Evolutionary conservation across 2,329 filamentous ascomycete genomes (phyloP).

Genomic region (Diaporthe batatas): DNA sequence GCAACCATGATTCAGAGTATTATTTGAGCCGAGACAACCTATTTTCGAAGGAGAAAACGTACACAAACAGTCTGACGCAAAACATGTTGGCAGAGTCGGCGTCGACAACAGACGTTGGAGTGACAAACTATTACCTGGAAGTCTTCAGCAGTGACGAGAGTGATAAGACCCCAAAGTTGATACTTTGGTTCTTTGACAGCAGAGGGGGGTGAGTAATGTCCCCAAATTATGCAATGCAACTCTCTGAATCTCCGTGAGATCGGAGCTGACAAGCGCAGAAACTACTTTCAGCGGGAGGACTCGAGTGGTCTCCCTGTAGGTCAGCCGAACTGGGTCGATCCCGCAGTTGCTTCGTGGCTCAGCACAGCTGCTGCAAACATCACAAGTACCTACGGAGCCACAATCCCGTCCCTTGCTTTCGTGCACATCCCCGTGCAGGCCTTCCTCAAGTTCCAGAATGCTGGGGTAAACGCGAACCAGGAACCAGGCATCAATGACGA

Average conservation of each 20-base stretch:
- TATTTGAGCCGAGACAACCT: conserved; percentile 56
- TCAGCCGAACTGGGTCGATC: conserved; percentile 59
- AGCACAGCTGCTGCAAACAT: conserved; percentile 52
- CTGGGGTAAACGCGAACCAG: conserved; percentile 52
- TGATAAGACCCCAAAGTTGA: conserved; percentile 44
- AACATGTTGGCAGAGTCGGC: conserved; percentile 28
- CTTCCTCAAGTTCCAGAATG: conserved; percentile 47
- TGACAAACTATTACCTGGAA: conserved; percentile 39
- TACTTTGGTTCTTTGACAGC: conserved; percentile 75
- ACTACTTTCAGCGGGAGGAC: conserved; percentile 42
- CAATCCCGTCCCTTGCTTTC: conserved; percentile 62
- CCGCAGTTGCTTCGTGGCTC: conserved; percentile 61
- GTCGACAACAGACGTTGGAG: conserved; percentile 28
- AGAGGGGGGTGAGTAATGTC: conserved; percentile 54
- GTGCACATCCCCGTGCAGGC: conserved; percentile 61
- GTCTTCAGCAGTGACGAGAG: conserved; percentile 22
- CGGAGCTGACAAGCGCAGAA: not conserved
- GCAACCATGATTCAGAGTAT: conserved; percentile 64
- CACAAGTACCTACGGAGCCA: conserved; percentile 45
- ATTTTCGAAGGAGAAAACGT: conserved; percentile 35
- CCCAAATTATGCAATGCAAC: not conserved
- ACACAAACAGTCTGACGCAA: conserved; percentile 40
- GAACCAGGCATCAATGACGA: conserved; percentile 64
- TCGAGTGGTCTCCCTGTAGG: conserved; percentile 43
- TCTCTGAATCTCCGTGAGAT: too few species aligned